Base-by-base conservation (phyloP, 352 stramenopile species). In the Phytophthora melonis region DNA sequence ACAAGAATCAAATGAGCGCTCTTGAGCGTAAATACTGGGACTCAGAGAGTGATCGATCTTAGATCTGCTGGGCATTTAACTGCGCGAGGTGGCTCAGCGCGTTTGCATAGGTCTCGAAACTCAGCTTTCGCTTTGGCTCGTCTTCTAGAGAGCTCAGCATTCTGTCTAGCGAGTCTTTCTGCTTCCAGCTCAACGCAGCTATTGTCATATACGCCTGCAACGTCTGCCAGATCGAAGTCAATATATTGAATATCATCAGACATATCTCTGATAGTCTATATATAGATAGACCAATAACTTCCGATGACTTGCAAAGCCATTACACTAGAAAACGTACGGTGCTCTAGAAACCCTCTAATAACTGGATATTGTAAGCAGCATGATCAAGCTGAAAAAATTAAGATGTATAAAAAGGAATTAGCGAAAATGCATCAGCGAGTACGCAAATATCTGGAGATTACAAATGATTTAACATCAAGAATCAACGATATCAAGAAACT, bases 1-100 rank as follows among this genome's bases (percentile, higher is more conserved):
- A 1, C 23, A 25, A 25, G 2, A 1, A 1, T 25, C 2, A 2
- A 25, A 2, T 1, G 23, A 1, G 2, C 23, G 23, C 23, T 25
- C 23, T 1, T 1, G 23, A 2, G 1, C 2, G 1, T 25, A 1
- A 2, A 25, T 2, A 1, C 23, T 2, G 2, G 2, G 23, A 2
- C 23, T 45, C 2, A 45, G 1, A 45, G 36, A 18, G 36, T 45
- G 36, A 18, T 45, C 13, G 36, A 45, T 45, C 3, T 45, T 18
- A 45, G 36, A 45, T 45, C 36, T 1, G 0, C 10, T 16, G 36
- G 36, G 3, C 9, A 45, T 16, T 45, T 45, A 0, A 13, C 36
- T 2, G 34, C 1, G 11, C 34, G 34, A 4, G 34, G 34, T 3
- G 1, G 1, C 34, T 41, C 34, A 41, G 11, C 34, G 7, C 34